Evolutionary conservation across 2,329 filamentous ascomycete genomes (phyloP).

Genomic region (Fusarium coicis): DNA sequence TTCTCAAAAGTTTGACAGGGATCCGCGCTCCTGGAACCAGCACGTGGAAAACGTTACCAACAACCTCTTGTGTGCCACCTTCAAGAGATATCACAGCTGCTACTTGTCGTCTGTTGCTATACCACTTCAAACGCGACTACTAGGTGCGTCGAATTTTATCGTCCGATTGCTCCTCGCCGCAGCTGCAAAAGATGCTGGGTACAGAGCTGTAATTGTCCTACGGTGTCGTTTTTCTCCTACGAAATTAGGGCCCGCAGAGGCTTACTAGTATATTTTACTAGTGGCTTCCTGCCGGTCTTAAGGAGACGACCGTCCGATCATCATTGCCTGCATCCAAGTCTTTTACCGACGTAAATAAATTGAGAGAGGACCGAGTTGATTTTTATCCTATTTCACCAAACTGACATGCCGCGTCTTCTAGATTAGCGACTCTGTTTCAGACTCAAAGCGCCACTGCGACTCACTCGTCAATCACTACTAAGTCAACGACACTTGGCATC

Average conservation of each 20-base stretch:
- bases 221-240: conserved; percentile 20
- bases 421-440: conserved; percentile 12
- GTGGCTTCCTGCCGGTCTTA: conserved; percentile 11
- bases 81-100: conserved; percentile 8
- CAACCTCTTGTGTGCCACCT: conserved; percentile 19
- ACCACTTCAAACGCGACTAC: not conserved
- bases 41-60: conserved; percentile 41
- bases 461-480: conserved; percentile 1
- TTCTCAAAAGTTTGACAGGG: conserved; percentile 37
- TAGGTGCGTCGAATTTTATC: conserved; percentile 20
- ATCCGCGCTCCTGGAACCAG: conserved; percentile 37
- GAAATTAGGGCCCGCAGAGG: conserved; percentile 40
- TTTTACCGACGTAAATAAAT: conserved; percentile 7
- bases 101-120: not conserved
- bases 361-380: conserved; percentile 13
- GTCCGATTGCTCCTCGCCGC: not conserved
- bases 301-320: conserved; percentile 12
- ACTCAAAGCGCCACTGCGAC: not conserved
- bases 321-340: conserved; percentile 10
- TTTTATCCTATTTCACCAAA: conserved; percentile 12
- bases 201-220: conserved; percentile 9
- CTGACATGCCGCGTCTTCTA: conserved; percentile 28
- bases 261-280: conserved; percentile 35
- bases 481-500: conserved; percentile 22
- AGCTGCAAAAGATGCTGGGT: not conserved